Conservation (phyloP, 805 yeast species). For the Candida sakaeoensis region DNA sequence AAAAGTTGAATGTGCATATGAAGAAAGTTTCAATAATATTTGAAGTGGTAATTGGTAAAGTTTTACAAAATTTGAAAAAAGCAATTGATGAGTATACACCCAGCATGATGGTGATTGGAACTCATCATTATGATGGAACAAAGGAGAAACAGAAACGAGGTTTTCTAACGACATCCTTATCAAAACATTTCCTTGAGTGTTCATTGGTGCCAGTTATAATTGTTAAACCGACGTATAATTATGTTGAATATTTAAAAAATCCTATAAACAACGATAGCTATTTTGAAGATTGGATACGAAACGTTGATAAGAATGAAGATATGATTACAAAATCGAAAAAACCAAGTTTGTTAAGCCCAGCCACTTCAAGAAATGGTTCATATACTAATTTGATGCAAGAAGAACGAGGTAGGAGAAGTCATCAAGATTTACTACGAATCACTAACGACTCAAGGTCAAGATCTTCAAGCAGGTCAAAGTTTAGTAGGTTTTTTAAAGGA, state of each 20-base stretch:
- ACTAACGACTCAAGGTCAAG: slow-evolving; percentile 19
- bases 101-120: slow-evolving; percentile 44
- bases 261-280: slow-evolving; percentile 34
- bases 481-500: slow-evolving; percentile 10
- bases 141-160: slow-evolving; percentile 17
- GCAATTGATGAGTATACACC: slow-evolving; percentile 43
- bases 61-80: slow-evolving; percentile 32
- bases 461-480: slow-evolving; percentile 15
- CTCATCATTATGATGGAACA: slow-evolving; percentile 27
- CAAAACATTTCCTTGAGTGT: slow-evolving; percentile 39
- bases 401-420: slow-evolving; percentile 17
- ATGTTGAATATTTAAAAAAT: slow-evolving; percentile 23
- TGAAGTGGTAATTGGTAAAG: slow-evolving; percentile 40
- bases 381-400: slow-evolving; percentile 15
- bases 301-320: slow-evolving; percentile 18
- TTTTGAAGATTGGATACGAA: slow-evolving; percentile 32
- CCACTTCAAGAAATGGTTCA: slow-evolving; percentile 16
- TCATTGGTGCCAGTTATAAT: slow-evolving; percentile 44
- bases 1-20: slow-evolving; percentile 29
- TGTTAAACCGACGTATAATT: slow-evolving; percentile 37
- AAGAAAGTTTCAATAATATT: slow-evolving; percentile 37
- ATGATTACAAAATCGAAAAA: slow-evolving; percentile 15
- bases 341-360: slow-evolving; percentile 15
- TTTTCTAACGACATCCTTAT: slow-evolving; percentile 31
- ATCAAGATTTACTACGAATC: slow-evolving; percentile 5